Base-by-base conservation (phyloP, 192 early-diverging fungal genomes). In the Coemansia sp. region DNA sequence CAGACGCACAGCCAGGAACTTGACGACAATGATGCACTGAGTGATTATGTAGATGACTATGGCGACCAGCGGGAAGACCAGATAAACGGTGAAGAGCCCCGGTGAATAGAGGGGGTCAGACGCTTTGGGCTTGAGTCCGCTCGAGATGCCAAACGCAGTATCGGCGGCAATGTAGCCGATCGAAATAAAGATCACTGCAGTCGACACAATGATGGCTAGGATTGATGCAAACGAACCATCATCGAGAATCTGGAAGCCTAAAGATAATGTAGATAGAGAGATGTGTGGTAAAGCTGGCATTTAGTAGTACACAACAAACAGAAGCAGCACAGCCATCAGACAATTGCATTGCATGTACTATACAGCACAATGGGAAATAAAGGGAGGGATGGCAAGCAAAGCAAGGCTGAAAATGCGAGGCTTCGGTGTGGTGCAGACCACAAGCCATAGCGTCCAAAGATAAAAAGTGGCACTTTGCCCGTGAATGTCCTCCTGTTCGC, bases 111-210 rank as follows among this genome's bases (percentile, higher is more conserved):
- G 55, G 25, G 68, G 72, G 40, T 65, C 50, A 55, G 60, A 63
- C 17, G 61, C 33, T 51, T 64, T 63, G 30, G 78, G 78, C 62
- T 80, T 57, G 24, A 80, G 65, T 17, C 72, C 70, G 42, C 57
- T 61, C 27, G 78, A 71, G 46, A 75, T 71, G 19, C 78, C 78
- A 58, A 80, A 71, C 8, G 71, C 67, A 0, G 78, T 80, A 50
- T 75, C 78, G 9, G 72, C 78, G 9, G 72, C 72, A 47, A 80
- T 75, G 42, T 67, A 80, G 17, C 78, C 78, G 46, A 80, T 71
- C 9, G 51, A 57, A 18, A 80, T 66, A 43, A 80, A 67, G 23
- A 75, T 57, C 40, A 75, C 52, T 4, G 56, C 41, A 19, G 72
- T 64, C 17, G 64, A 53, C 0, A 69, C 61, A 25, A 80, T 53